Percentiles rank a stretch among this genome's conserved stretches.
These are phyloP conservation scores for Phytopythium helicoides DNA, from an alignment of 352 stramenopile species.

Conservation along the genomic window DNA sequence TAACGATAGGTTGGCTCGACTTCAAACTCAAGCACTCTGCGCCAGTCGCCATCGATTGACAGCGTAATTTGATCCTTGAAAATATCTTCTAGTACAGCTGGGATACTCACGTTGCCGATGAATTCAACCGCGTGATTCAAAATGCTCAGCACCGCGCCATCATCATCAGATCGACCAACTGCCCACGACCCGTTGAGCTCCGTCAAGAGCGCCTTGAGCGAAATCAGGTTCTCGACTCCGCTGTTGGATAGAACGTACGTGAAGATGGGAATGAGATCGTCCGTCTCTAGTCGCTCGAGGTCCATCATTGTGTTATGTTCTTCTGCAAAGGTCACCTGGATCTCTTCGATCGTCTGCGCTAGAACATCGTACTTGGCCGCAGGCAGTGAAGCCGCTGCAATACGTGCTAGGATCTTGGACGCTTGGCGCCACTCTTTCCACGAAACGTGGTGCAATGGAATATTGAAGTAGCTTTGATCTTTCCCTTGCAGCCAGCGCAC, in stretches of 20 bases:
- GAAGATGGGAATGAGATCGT: slow-evolving; percentile 89
- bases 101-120: slow-evolving; percentile 84
- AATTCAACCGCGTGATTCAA: slow-evolving; percentile 82
- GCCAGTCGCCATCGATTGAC: slow-evolving; percentile 85
- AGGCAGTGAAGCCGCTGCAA: slow-evolving; percentile 45
- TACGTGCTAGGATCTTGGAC: slow-evolving; percentile 67
- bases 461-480: slow-evolving; percentile 89
- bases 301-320: slow-evolving; percentile 62
- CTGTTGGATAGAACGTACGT: slow-evolving; percentile 89
- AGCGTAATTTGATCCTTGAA: slow-evolving; percentile 90
- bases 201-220: slow-evolving; percentile 71
- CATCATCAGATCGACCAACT: slow-evolving; percentile 53
- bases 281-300: slow-evolving; percentile 60
- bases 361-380: slow-evolving; percentile 82
- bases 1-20: slow-evolving; percentile 84
- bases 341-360: slow-evolving; percentile 66
- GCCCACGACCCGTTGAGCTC: slow-evolving; percentile 75
- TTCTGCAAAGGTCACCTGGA: slow-evolving; percentile 73
- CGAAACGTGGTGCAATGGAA: slow-evolving; percentile 76
- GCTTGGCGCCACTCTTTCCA: slow-evolving; percentile 83
- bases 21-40: slow-evolving; percentile 76
- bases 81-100: slow-evolving; percentile 85
- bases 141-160: slow-evolving; percentile 66
- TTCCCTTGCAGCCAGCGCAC: slow-evolving; percentile 89
- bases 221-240: slow-evolving; percentile 79